These are phyloP conservation scores for Cyberlindnera veronae DNA, from an alignment of 805 yeast genomes.

Conservation along the genomic window DNA sequence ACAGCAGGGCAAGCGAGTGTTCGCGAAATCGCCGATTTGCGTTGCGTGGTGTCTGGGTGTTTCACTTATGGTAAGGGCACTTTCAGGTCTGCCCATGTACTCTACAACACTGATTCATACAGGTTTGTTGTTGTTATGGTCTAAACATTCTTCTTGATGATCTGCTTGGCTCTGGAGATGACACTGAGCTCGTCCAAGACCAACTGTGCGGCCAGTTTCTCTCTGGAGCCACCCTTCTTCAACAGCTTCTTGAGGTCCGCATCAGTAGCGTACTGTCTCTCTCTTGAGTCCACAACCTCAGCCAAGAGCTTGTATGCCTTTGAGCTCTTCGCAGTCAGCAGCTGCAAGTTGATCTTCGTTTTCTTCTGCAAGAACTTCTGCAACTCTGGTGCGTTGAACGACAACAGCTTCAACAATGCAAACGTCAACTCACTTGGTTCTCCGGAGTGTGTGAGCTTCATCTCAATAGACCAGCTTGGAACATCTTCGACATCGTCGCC, in stretches of 20 bases:
- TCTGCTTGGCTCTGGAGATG: constrained; percentile 12
- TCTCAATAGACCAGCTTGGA: constrained; percentile 44
- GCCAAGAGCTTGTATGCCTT: constrained; percentile 20
- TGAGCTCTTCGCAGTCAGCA: constrained; percentile 18
- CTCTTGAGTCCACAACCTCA: constrained; percentile 19
- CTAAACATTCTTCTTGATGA: constrained; percentile 13
- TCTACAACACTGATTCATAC: too few relatives aligned
- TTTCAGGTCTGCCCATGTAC: too few relatives aligned
- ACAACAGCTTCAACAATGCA: constrained; percentile 37
- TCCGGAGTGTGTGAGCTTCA: constrained; percentile 40
- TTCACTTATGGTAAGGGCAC: not conserved
- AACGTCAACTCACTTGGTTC: constrained; percentile 41
- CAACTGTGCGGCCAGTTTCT: constrained; percentile 17
- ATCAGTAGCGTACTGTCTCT: constrained; percentile 12
- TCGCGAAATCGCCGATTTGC: too few relatives aligned
- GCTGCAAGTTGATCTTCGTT: constrained; percentile 15
- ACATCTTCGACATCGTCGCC: constrained; percentile 22
- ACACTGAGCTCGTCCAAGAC: constrained; percentile 19
- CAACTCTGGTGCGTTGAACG: constrained; percentile 29
- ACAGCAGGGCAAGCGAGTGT: not conserved
- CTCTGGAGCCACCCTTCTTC: constrained; percentile 18
- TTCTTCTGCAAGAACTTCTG: constrained; percentile 24
- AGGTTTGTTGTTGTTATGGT: too few relatives aligned
- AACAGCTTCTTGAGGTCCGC: constrained; percentile 11
- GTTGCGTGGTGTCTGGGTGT: constrained; percentile 9